phyloP scores from a whole-genome alignment of 2,329 filamentous ascomycete species.

The Fusarium sp. region DNA sequence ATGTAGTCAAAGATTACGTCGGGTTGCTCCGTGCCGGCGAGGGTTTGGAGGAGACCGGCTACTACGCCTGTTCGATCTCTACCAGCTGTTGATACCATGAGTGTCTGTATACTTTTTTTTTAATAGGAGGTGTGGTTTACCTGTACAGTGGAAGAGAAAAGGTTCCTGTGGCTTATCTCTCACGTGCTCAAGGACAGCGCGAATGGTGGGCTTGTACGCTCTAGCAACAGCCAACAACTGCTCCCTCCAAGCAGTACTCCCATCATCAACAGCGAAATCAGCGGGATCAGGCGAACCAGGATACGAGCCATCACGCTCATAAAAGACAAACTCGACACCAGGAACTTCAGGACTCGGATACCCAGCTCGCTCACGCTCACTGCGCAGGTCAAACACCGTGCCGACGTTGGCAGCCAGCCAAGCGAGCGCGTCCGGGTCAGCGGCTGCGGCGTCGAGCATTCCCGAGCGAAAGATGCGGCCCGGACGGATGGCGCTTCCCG shows the following conservation, averaged over 20 bases:
- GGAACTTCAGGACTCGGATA: slow-evolving; percentile 56
- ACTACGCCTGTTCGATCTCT: slow-evolving; percentile 63
- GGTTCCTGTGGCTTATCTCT: slow-evolving; percentile 55
- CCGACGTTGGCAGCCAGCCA: slow-evolving; percentile 51
- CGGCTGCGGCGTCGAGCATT: slow-evolving; percentile 48
- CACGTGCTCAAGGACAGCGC: slow-evolving; percentile 57
- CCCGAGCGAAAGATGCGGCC: slow-evolving; percentile 58
- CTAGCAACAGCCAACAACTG: slow-evolving; percentile 59
- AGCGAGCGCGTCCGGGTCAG: slow-evolving; percentile 46
- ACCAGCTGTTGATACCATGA: slow-evolving; percentile 51
- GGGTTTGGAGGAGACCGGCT: slow-evolving; percentile 58
- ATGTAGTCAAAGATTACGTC: slow-evolving; percentile 59
- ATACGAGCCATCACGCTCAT: slow-evolving; percentile 47
- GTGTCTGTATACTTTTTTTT: background rate
- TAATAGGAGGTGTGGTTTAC: slow-evolving; percentile 46
- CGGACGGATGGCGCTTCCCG: slow-evolving; percentile 51
- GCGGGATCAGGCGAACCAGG: slow-evolving; percentile 47
- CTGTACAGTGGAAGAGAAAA: slow-evolving; percentile 63
- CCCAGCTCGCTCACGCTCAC: slow-evolving; percentile 52
- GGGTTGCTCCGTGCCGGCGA: slow-evolving; percentile 57
- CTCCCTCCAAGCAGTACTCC: slow-evolving; percentile 53
- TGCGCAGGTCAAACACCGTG: slow-evolving; percentile 62
- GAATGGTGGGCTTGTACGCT: slow-evolving; percentile 54
- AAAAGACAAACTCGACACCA: slow-evolving; percentile 58
- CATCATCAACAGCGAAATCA: slow-evolving; percentile 56